Evolutionary conservation across 1,284 basidiomycete species (phyloP).

Genomic region (Spongispora temasekensis): DNA sequence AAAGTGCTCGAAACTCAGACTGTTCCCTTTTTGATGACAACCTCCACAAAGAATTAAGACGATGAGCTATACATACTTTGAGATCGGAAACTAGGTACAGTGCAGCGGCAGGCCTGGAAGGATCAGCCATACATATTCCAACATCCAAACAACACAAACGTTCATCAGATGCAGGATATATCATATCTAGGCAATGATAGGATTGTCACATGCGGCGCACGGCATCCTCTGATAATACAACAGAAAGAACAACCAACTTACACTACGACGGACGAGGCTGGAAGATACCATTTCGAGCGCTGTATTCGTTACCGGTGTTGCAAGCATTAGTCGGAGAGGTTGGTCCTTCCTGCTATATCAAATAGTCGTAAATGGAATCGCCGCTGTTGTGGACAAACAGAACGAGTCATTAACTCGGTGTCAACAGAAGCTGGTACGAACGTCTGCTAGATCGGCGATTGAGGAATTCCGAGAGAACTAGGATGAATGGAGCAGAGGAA

Average conservation of each 20-base stretch:
- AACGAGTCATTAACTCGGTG: slow-evolving; percentile 15
- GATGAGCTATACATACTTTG: no score
- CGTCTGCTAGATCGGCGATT: slow-evolving; percentile 1
- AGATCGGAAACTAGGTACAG: no score
- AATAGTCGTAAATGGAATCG: no score
- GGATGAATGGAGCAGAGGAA: slow-evolving; percentile 3
- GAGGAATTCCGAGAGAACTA: not conserved
- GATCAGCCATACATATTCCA: not conserved
- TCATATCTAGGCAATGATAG: slow-evolving; percentile 6
- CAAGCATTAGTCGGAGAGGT: no score
- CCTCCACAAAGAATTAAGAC: not conserved
- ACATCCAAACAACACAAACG: not conserved
- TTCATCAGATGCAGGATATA: slow-evolving; percentile 4
- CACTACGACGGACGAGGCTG: not conserved
- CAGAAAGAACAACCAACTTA: not conserved
- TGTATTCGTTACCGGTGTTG: no score
- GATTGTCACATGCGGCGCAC: not conserved
- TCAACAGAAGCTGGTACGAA: not conserved
- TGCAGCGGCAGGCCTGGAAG: no score
- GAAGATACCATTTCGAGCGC: not conserved
- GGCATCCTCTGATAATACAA: slow-evolving; percentile 8
- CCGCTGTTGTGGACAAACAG: no score
- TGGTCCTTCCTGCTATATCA: no score
- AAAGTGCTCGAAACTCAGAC: not conserved
- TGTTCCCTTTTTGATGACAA: not conserved